phyloP scores from a whole-genome alignment of 1,284 basidiomycete species.

The Neolentinus lepideus region DNA sequence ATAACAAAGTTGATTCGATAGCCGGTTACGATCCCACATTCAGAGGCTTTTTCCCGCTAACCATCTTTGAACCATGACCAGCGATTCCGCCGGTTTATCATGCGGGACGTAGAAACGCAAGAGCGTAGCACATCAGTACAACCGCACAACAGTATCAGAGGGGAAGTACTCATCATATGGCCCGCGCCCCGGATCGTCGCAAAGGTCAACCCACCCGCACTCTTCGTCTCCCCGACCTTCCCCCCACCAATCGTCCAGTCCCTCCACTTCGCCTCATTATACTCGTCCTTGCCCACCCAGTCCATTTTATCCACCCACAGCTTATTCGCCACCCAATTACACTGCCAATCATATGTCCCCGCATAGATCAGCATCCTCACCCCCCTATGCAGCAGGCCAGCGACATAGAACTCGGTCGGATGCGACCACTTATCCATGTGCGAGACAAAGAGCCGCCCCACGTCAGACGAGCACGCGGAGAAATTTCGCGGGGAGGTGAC shows the following conservation, averaged over 20 bases:
- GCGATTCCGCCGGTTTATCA: conserved; percentile 57
- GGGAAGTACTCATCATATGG: conserved; percentile 56
- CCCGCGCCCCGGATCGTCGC: conserved; percentile 58
- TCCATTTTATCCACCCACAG: conserved; percentile 70
- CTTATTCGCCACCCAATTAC: conserved; percentile 73
- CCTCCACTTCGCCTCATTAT: conserved; percentile 40
- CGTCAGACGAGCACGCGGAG: conserved; percentile 46
- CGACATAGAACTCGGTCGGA: conserved; percentile 60
- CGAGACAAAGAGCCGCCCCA: conserved; percentile 37
- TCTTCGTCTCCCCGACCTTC: conserved; percentile 60
- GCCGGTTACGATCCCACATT: too few relatives aligned
- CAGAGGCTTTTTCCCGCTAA: conserved; percentile 35
- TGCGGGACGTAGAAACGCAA: conserved; percentile 42
- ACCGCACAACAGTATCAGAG: conserved; percentile 6
- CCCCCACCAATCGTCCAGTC: conserved; percentile 52
- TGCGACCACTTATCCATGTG: conserved; percentile 55
- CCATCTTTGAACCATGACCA: conserved; percentile 56
- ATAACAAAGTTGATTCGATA: too few relatives aligned
- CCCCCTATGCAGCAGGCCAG: conserved; percentile 66
- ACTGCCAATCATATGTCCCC: conserved; percentile 77
- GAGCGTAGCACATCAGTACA: conserved; percentile 10
- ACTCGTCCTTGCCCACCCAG: conserved; percentile 56
- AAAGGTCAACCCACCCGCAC: conserved; percentile 54
- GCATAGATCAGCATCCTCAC: conserved; percentile 69
- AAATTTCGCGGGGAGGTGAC: conserved; percentile 49